Evolutionary conservation across 1,284 basidiomycete genomes (phyloP).

Genomic region (Microbotryum lychnidis-dioicae): DNA sequence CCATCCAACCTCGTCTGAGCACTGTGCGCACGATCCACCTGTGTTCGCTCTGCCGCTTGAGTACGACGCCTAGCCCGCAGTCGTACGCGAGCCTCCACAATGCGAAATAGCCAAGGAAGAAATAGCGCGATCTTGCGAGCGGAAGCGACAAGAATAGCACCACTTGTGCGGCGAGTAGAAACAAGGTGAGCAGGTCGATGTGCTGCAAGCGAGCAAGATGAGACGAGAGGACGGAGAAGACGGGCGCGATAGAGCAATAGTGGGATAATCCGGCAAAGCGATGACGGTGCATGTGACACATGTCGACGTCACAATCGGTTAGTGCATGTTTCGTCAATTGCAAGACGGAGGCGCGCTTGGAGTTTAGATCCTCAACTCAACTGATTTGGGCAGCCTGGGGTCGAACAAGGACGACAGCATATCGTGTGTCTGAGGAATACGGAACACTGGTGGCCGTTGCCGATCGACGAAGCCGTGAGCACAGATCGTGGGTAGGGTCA

Average conservation of each 20-base stretch:
- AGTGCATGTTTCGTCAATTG: neutral
- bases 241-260: neutral
- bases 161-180: constrained; percentile 67
- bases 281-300: neutral
- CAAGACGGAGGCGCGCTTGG: neutral
- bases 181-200: constrained; percentile 77
- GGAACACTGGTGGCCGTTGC: constrained; percentile 62
- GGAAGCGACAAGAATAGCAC: constrained; percentile 61
- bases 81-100: constrained; percentile 93
- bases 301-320: neutral
- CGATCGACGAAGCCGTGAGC: neutral
- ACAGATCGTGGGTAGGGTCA: neutral
- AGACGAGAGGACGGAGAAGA: neutral
- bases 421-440: constrained; percentile 90
- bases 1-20: constrained; percentile 76
- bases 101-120: constrained; percentile 79
- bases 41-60: constrained; percentile 88
- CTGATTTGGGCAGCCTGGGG: constrained; percentile 76
- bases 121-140: constrained; percentile 48
- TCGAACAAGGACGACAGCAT: constrained; percentile 85
- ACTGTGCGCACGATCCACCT: constrained; percentile 84
- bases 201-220: constrained; percentile 42
- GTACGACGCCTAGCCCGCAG: constrained; percentile 82
- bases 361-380: neutral
- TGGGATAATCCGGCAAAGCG: neutral